Evolutionary conservation across 208 protist genomes (phyloP), one percentile per base, ranked within the genome.

Genomic region (Trypanosoma congolense): DNA sequence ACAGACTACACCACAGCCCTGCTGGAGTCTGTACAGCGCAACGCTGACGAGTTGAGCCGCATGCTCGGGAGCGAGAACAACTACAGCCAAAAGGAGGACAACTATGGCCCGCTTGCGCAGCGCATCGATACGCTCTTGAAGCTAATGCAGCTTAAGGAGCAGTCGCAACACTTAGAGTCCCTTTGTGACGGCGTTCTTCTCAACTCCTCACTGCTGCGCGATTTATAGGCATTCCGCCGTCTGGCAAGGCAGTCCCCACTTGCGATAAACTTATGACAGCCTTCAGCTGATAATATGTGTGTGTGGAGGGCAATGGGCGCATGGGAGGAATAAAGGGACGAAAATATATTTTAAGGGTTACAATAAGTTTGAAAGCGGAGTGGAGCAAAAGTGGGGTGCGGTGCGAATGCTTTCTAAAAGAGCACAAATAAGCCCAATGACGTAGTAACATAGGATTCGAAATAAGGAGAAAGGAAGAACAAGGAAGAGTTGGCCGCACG

Each of bases 101-200:
- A 68, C 28, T 56, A 62, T 31, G 56, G 47, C 35, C 72, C 79
- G 22, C 53, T 80, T 2, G 75, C 62, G 19, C 75, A 80, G 67
- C 52, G 70, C 42, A 61, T 70, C 35, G 75, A 88, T 26, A 75
- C 70, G 9, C 56, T 83, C 49, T 57, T 83, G 47, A 56, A 56
- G 35, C 69, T 88, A 28, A 65, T 77, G 70, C 70, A 83, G 31
- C 48, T 84, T 18, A 55, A 70, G 10, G 76, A 84, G 49, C 80
- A 83, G 54, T 65, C 73, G 21, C 68, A 80, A 45, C 80, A 87
- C 56, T 54, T 87, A 30, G 80, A 87, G 57, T 70, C 73, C 14
- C 33, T 88, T 18, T 84, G 73, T 53, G 72, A 87, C 49, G 79
- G 73, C 43, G 61, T 68, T 3, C 66, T 83, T 6, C 35, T 77